phyloP scores from a whole-genome alignment of 2,329 filamentous ascomycete genomes.

The Talaromyces sp. region DNA sequence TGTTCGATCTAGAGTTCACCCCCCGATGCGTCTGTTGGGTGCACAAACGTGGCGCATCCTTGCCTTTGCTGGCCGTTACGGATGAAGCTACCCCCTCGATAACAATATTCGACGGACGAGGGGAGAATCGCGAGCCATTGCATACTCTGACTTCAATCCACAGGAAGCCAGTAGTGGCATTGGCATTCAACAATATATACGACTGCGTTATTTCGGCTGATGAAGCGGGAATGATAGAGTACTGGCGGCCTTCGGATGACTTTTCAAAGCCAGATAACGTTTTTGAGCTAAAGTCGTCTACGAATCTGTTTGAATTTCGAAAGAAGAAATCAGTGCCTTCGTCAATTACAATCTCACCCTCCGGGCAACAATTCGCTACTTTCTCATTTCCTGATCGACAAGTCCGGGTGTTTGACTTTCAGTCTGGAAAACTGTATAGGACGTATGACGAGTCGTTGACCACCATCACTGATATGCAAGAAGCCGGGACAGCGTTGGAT shows the following conservation, averaged over 20 bases:
- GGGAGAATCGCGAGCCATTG: conserved; percentile 69
- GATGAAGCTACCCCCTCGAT: conserved; percentile 68
- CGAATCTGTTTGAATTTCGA: conserved; percentile 94
- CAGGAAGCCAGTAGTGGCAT: conserved; percentile 70
- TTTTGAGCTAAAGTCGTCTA: conserved; percentile 88
- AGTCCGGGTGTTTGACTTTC: conserved; percentile 89
- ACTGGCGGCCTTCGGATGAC: conserved; percentile 72
- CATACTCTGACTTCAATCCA: conserved; percentile 78
- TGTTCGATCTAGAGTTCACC: conserved; percentile 69
- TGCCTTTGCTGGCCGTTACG: conserved; percentile 80
- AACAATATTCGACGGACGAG: conserved; percentile 81
- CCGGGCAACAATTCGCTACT: conserved; percentile 77
- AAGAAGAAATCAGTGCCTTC: conserved; percentile 83
- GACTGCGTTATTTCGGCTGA: conserved; percentile 91
- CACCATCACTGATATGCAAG: conserved; percentile 89
- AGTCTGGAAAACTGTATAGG: conserved; percentile 77
- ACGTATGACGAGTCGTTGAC: conserved; percentile 93
- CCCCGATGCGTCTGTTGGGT: conserved; percentile 88
- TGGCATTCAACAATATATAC: conserved; percentile 82
- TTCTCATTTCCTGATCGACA: conserved; percentile 92
- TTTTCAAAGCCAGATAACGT: conserved; percentile 88
- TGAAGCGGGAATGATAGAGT: conserved; percentile 89
- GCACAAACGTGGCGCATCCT: conserved; percentile 77
- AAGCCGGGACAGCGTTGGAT: conserved; percentile 75
- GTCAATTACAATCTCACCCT: conserved; percentile 78